Percentiles rank a stretch among this genome's conserved stretches.
These are phyloP conservation scores for Boletales sp. DNA, from an alignment of 768 basidiomycete species.

Conservation along the genomic window DNA sequence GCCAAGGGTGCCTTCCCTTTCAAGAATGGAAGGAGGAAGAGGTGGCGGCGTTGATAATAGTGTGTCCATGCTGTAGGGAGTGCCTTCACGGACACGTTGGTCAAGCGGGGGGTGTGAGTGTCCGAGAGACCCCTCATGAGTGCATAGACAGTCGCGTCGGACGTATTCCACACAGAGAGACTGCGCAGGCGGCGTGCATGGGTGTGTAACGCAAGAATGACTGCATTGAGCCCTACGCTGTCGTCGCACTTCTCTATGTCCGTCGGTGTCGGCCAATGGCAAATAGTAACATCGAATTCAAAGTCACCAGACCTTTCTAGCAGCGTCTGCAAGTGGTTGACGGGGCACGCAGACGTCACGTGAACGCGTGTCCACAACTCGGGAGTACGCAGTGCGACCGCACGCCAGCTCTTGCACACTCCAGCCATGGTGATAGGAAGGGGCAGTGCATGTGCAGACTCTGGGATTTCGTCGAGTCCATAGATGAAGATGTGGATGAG, in stretches of 20 bases:
- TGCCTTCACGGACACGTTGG: conserved; percentile 11
- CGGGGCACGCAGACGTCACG: conserved; percentile 12
- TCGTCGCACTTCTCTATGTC: background rate
- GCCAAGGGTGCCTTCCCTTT: conserved; percentile 4
- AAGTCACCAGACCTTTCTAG: conserved; percentile 11
- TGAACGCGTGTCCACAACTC: conserved; percentile 13
- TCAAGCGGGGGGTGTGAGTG: conserved; percentile 4
- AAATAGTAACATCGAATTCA: conserved; percentile 8
- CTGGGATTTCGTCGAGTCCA: conserved; percentile 3
- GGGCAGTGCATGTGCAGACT: background rate
- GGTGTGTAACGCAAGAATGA: background rate
- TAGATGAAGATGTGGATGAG: conserved; percentile 11
- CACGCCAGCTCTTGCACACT: conserved; percentile 15
- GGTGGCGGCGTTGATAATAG: conserved; percentile 6
- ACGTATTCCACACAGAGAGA: conserved; percentile 13
- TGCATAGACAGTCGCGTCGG: conserved; percentile 8
- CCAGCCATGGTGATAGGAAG: conserved; percentile 1
- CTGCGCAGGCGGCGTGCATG: conserved; percentile 6
- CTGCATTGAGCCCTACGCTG: conserved; percentile 1
- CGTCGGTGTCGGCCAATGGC: conserved; percentile 8
- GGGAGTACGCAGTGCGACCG: conserved; percentile 1
- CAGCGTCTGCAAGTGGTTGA: background rate
- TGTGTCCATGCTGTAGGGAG: background rate
- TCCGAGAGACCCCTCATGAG: conserved; percentile 1
- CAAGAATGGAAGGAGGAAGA: conserved; percentile 11